A percentile compares a stretch with the other conserved stretches of the same genome.
phyloP scores from a whole-genome alignment of 2,329 filamentous ascomycete species.

The Colletotrichum coccodes region DNA sequence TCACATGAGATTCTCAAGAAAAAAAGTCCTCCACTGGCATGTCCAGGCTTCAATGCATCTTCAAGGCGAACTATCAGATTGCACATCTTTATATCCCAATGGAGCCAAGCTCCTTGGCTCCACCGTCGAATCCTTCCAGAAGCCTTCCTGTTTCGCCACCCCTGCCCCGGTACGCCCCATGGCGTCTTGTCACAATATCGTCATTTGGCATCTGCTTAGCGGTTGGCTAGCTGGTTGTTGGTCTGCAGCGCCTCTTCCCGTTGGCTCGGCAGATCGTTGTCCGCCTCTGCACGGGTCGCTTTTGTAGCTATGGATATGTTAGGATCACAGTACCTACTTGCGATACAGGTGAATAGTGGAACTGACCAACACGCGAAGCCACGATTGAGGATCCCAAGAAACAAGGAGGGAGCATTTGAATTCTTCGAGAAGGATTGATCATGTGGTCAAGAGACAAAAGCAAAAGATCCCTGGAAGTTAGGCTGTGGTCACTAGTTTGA shows the following conservation, averaged over 20 bases:
- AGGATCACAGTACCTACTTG: not conserved
- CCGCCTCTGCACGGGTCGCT: not conserved
- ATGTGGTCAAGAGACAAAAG: not conserved
- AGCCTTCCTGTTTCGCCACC: slow-evolving; percentile 29
- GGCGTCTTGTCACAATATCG: not conserved
- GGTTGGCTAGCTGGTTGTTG: not conserved
- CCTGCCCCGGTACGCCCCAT: slow-evolving; percentile 1
- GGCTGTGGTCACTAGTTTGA: not conserved
- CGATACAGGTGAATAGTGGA: not conserved
- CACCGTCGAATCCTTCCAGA: slow-evolving; percentile 26
- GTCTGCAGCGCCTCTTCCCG: not conserved
- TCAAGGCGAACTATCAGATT: too few relatives aligned
- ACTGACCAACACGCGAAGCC: not conserved
- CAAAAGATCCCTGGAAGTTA: not conserved
- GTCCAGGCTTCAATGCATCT: too few relatives aligned
- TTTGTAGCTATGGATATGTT: not conserved
- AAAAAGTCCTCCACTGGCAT: too few relatives aligned
- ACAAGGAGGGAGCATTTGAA: not conserved
- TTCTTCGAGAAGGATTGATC: not conserved
- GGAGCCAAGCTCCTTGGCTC: not conserved
- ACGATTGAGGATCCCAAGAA: not conserved
- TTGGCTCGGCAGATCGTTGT: not conserved
- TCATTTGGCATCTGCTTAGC: not conserved
- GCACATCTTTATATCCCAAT: not conserved
- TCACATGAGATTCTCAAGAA: too few relatives aligned